These are phyloP conservation scores for Didymella exigua DNA, from an alignment of 2,329 filamentous ascomycete genomes.

Conservation along the genomic window DNA sequence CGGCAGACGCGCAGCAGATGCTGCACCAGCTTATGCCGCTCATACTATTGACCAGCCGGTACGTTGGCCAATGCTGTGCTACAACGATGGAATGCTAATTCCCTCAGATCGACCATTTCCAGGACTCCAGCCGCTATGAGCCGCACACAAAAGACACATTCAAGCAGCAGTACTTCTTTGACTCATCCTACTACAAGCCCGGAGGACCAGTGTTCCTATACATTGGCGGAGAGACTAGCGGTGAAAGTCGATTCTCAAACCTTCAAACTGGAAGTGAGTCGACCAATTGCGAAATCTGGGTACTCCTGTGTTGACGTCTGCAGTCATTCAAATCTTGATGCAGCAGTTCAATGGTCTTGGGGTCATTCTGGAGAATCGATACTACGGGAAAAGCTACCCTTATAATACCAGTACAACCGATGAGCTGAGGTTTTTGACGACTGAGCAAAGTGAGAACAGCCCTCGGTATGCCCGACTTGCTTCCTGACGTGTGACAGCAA, in stretches of 20 bases:
- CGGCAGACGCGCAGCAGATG: constrained; percentile 20
- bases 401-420: constrained; percentile 57
- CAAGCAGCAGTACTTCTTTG: constrained; percentile 61
- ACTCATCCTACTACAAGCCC: constrained; percentile 59
- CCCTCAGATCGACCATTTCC: constrained; percentile 55
- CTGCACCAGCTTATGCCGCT: constrained; percentile 25
- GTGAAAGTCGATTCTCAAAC: constrained; percentile 48
- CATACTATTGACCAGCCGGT: constrained; percentile 36
- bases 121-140: constrained; percentile 47
- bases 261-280: constrained; percentile 49
- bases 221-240: constrained; percentile 55
- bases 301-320: constrained; percentile 12
- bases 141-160: constrained; percentile 58
- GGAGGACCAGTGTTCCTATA: constrained; percentile 59
- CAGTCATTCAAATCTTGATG: constrained; percentile 61
- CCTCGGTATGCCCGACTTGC: neutral
- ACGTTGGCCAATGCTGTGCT: neutral
- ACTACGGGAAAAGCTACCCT: constrained; percentile 58
- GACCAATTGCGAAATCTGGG: no score
- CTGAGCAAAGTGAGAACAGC: constrained; percentile 51
- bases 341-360: constrained; percentile 60
- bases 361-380: constrained; percentile 60
- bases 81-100: neutral
- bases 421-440: constrained; percentile 57
- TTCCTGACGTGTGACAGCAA: constrained; percentile 31